A percentile compares a stretch with the other conserved stretches of the same genome.
These are phyloP conservation scores for Artemisia tridentata DNA, from an alignment of 129 eudicot species.

Conservation along the genomic window DNA sequence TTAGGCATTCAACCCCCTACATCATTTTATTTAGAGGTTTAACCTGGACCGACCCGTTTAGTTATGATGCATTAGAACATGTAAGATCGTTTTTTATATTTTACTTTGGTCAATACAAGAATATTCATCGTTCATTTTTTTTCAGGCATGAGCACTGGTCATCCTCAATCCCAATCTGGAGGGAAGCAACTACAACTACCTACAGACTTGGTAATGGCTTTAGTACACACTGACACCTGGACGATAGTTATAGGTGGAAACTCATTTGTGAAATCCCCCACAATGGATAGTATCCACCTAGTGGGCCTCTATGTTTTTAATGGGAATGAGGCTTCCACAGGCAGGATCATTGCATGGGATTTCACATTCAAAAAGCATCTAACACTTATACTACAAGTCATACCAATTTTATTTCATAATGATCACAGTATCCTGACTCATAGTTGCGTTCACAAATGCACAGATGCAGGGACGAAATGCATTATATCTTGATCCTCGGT, in stretches of 20 bases:
- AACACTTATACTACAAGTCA: not conserved
- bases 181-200: slow-evolving; percentile 42
- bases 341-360: slow-evolving; percentile 11
- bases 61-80: slow-evolving; percentile 10
- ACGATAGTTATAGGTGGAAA: slow-evolving; percentile 1
- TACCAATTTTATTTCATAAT: slow-evolving; percentile 12
- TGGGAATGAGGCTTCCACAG: not conserved
- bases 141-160: slow-evolving; percentile 22
- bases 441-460: not conserved
- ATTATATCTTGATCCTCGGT: slow-evolving; percentile 35
- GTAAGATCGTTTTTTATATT: not conserved
- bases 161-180: slow-evolving; percentile 29
- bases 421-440: not conserved
- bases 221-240: not conserved
- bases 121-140: slow-evolving; percentile 15
- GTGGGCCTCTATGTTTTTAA: not conserved
- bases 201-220: slow-evolving; percentile 37
- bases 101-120: not conserved
- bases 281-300: not conserved
- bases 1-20: not conserved
- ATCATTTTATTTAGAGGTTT: not conserved
- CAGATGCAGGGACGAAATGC: slow-evolving; percentile 46
- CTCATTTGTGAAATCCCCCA: not conserved
- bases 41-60: not conserved
- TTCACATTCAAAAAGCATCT: not conserved